A percentile compares a stretch with the other conserved stretches of the same genome.
Evolutionary conservation across 768 basidiomycete genomes (phyloP).

Genomic region (Gloeophyllum trabeum): DNA sequence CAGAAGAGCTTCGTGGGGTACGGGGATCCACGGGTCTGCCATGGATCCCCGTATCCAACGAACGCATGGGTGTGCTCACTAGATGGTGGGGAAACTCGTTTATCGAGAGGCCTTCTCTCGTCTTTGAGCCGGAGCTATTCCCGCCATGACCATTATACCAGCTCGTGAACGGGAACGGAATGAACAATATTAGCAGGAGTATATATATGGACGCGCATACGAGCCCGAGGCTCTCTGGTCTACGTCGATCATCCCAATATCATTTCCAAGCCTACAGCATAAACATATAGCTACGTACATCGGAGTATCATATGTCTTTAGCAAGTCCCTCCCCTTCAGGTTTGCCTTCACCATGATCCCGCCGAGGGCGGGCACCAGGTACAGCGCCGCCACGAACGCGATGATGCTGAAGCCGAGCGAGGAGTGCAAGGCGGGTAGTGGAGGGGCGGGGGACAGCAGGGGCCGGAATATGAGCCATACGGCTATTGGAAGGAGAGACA

Average conservation of each 20-base stretch:
- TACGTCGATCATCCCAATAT: conserved; percentile 19
- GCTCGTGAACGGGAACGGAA: conserved; percentile 89
- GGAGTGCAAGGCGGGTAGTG: conserved; percentile 63
- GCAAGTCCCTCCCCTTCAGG: conserved; percentile 76
- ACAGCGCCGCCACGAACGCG: conserved; percentile 66
- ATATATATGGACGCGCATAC: conserved; percentile 88
- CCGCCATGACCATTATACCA: conserved; percentile 27
- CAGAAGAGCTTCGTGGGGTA: too few relatives aligned
- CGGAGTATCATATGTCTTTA: conserved; percentile 68
- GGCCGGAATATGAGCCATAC: conserved; percentile 67
- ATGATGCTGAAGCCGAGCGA: conserved; percentile 78
- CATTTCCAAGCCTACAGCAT: background rate
- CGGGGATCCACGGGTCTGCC: too few relatives aligned
- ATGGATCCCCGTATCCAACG: too few relatives aligned
- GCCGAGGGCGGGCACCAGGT: conserved; percentile 76
- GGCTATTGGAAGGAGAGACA: conserved; percentile 56
- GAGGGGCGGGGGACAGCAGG: conserved; percentile 55
- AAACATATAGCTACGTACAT: conserved; percentile 41
- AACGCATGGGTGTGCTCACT: conserved; percentile 25
- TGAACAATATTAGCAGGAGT: conserved; percentile 79
- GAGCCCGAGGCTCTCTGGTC: conserved; percentile 91
- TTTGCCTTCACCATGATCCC: conserved; percentile 72
- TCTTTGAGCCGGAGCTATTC: conserved; percentile 21
- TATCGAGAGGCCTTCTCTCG: conserved; percentile 53
- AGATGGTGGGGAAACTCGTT: conserved; percentile 72